Evolutionary conservation across 441 rosid genomes (phyloP), one percentile per base, ranked within the genome.

Genomic region (Erodium trifolium): DNA sequence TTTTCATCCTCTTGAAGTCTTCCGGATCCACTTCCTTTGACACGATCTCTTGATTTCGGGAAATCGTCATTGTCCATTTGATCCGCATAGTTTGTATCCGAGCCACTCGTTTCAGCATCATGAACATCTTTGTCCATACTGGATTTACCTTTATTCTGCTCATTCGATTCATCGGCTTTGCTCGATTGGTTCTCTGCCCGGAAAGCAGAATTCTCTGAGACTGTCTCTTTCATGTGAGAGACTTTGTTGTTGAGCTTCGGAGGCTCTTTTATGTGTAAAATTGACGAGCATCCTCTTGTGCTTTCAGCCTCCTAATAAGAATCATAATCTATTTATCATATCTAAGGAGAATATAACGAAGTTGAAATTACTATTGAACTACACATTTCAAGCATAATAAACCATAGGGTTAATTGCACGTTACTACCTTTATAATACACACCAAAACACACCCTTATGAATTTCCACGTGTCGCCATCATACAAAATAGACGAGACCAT

Each of bases 61-160:
- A 57, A 57, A 57, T 79, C 89, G 57, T 71, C 79, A 67, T 82
- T 85, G 72, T 78, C 87, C 70, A 77, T 67, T 68, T 55, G 88
- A 72, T 86, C 89, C 68, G 73, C 78, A 10, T 71, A 72, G 72
- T 77, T 87, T 70, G 96, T 81, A 80, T 90, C 98, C 4, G 99
- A 90, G 71, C 98, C 97, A 72, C 99, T 88, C 67, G 92, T 90
- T 76, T 87, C 97, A 53, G 81, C 86, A 81, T 81, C 86, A 78
- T 77, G 86, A 23, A 74, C 82, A 78, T 90, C 95, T 76, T 78
- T 85, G 57, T 88, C 96, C 34, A 67, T 75, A 74, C 80, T 82
- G 57, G 71, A 68, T 76, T 83, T 70, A 66, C 79, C 83, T 63
- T 77, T 82, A 71, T 82, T 78, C 76, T 69, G 78, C 75, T 73